Evolutionary conservation across 1,284 basidiomycete species (phyloP), one percentile per base, ranked within the genome.

Genomic region (Ustilago esculenta): DNA sequence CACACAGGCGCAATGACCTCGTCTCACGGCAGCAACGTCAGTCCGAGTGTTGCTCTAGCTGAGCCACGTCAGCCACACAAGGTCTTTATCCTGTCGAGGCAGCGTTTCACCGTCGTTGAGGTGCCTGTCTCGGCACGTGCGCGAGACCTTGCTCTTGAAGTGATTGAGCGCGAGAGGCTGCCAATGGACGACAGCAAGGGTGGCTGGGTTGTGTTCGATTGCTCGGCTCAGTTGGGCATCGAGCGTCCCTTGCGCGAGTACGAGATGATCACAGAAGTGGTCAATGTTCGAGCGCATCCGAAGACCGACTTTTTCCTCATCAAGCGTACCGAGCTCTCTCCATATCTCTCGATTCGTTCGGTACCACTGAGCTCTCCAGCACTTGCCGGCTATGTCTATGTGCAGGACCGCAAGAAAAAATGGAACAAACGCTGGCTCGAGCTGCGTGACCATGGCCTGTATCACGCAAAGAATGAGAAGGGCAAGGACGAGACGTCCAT

Each of bases 371-470:
- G 44, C 24, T 80, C 78, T 10, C 68, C 79, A 0, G 55, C 63
- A 14, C 53, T 81, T 14, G 76, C 76, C 4, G 80, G 80, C 17
- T 79, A 61, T 39, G 77, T 80, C 11, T 75, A 76, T 9, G 52
- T 81, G 23, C 78, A 75, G 47, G 70, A 72, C 15, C 66, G 74
- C 21, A 72, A 71, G 48, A 67, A 69, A 40, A 79, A 77, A 52
- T 81, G 79, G 76, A 69, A 47, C 46, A 76, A 75, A 46, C 63
- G 76, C 5, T 81, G 80, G 80, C 61, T 81, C 30, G 80, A 81
- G 60, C 56, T 81, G 43, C 72, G 79, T 6, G 80, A 81, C 24
- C 76, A 81, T 21, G 56, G 52, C 11, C 63, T 81, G 5, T 81
- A 57, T 42, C 70, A 75, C 27, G 79, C 79, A 24, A 79, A 79